phyloP scores from a whole-genome alignment of 192 early-diverging fungal genomes.

The Umbelopsis isabellina region DNA sequence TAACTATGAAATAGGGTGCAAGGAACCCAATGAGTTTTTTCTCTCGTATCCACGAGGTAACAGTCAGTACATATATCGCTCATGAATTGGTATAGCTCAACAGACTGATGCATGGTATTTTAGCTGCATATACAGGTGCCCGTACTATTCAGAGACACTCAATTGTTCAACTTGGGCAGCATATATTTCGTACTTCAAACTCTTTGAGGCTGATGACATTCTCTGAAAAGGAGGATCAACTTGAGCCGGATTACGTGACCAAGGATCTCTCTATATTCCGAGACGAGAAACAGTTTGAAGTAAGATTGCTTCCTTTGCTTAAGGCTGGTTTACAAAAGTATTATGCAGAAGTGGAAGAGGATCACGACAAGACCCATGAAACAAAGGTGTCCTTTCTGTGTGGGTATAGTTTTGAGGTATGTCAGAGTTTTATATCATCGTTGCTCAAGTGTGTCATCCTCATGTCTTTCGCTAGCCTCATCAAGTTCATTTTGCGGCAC shows the following conservation, averaged over 20 bases:
- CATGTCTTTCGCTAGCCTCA: conserved; percentile 24
- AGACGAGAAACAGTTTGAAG: conserved; percentile 30
- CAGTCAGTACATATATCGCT: not conserved
- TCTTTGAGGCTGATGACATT: conserved; percentile 58
- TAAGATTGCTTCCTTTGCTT: conserved; percentile 42
- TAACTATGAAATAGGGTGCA: not conserved
- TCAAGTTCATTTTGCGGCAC: conserved; percentile 37
- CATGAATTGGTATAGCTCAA: not conserved
- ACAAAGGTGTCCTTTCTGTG: conserved; percentile 62
- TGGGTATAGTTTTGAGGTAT: conserved; percentile 56
- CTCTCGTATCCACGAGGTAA: conserved; percentile 40
- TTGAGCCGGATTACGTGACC: conserved; percentile 28
- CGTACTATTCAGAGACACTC: conserved; percentile 55
- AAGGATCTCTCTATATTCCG: conserved; percentile 42
- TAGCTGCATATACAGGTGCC: conserved; percentile 66
- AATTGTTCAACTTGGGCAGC: conserved; percentile 60
- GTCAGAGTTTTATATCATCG: not conserved
- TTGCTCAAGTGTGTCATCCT: not conserved
- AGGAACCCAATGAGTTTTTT: conserved; percentile 36
- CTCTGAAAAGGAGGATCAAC: conserved; percentile 17
- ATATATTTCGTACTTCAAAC: conserved; percentile 50
- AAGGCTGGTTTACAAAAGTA: conserved; percentile 49
- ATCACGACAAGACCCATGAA: conserved; percentile 35
- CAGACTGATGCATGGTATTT: not conserved
- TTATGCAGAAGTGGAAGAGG: conserved; percentile 39